These are phyloP conservation scores for Chrysanthemum makinoi DNA, from an alignment of 129 eudicot genomes.

Conservation along the genomic window DNA sequence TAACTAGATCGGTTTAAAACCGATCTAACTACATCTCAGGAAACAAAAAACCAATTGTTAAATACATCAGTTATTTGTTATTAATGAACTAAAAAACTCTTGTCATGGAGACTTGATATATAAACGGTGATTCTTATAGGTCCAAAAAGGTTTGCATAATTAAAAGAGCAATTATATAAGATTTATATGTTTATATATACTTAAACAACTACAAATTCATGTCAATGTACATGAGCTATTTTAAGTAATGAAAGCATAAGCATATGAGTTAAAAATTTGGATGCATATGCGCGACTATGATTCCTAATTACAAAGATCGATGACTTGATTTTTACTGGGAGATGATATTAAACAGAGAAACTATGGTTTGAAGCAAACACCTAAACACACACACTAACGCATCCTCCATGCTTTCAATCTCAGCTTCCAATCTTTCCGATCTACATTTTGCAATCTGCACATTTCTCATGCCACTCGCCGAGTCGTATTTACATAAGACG, in stretches of 20 bases:
- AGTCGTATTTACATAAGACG: slow-evolving; percentile 16
- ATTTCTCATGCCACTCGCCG: slow-evolving; percentile 6
- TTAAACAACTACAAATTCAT: neutral
- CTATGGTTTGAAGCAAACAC: slow-evolving; percentile 30
- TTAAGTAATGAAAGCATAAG: neutral
- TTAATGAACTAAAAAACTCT: too few species aligned
- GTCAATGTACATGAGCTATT: neutral
- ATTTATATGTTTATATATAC: slow-evolving; percentile 1
- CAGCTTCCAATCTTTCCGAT: slow-evolving; percentile 21
- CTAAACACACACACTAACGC: slow-evolving; percentile 31
- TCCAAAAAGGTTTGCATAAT: neutral
- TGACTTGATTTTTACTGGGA: slow-evolving; percentile 7
- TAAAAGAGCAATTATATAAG: neutral
- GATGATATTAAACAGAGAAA: slow-evolving; percentile 31
- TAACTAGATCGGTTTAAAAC: too few species aligned
- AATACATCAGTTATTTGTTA: too few species aligned
- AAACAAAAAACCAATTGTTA: too few species aligned
- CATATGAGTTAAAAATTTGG: neutral
- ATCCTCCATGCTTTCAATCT: slow-evolving; percentile 26
- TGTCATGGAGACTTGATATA: too few species aligned
- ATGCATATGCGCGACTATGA: neutral
- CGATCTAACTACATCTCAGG: too few species aligned
- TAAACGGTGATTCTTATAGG: neutral
- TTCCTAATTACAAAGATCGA: neutral
- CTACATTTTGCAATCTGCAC: slow-evolving; percentile 17